phyloP scores from a whole-genome alignment of 1,284 basidiomycete genomes.

The Cryptococcus jaspeensis region DNA sequence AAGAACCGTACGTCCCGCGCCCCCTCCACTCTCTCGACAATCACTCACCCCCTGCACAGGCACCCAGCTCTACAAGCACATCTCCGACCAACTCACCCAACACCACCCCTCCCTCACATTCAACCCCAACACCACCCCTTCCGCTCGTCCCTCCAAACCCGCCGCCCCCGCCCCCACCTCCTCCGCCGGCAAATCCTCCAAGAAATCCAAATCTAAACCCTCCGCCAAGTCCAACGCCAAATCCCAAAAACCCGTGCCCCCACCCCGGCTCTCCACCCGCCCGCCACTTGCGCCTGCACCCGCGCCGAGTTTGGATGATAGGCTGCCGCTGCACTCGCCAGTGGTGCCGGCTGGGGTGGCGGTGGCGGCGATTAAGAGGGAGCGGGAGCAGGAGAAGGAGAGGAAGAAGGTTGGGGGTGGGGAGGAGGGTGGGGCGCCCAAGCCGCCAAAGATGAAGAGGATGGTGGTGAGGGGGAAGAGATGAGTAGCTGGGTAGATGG shows the following conservation, averaged over 20 bases:
- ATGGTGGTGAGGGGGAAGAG: constrained; percentile 41
- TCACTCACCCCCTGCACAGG: constrained; percentile 56
- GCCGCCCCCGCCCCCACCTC: constrained; percentile 9
- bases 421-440: constrained; percentile 25
- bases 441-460: constrained; percentile 46
- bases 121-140: constrained; percentile 43
- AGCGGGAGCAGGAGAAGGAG: constrained; percentile 50
- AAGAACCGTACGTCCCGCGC: constrained; percentile 67
- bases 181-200: constrained; percentile 10
- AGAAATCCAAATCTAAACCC: constrained; percentile 14
- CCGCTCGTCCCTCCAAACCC: constrained; percentile 9
- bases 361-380: constrained; percentile 44
- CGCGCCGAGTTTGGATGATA: constrained; percentile 44
- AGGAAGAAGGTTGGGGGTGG: constrained; percentile 36
- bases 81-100: constrained; percentile 71
- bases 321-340: constrained; percentile 48
- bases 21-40: not conserved
- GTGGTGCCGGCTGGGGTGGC: constrained; percentile 47
- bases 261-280: constrained; percentile 25
- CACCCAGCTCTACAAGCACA: constrained; percentile 74
- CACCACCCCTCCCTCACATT: constrained; percentile 70
- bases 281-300: constrained; percentile 41
- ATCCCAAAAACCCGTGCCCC: constrained; percentile 2
- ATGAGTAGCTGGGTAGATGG: constrained; percentile 3
- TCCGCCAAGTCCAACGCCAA: constrained; percentile 8